Evolutionary conservation across 345 rosid genomes (phyloP), one percentile per base, ranked within the genome.

Genomic region (Triadica sebifera): DNA sequence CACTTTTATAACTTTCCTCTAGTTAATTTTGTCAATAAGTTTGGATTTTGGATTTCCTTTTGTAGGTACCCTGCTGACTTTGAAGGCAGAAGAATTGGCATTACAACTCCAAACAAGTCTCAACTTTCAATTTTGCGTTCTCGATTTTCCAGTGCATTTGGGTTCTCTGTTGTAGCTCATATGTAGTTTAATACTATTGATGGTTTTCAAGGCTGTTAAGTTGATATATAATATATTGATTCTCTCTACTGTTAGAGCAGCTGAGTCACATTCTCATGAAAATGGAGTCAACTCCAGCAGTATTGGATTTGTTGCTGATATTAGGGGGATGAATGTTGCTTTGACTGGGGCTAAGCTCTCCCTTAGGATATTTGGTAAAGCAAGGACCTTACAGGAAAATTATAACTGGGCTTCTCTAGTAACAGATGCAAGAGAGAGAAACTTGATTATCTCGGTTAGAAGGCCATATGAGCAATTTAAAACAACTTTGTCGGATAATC

Each of bases 151-250:
- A 75, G 68, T 75, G 88, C 88, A 61, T 91, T 95, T 82, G 99
- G 98, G 75, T 77, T 98, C 68, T 80, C 91, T 79, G 85, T 82
- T 65, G 74, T 79, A 22, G 88, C 92, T 70, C 86, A 91, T 74
- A 93, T 95, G 90, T 98, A 93, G 75, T 85, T 95, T 71, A 95
- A 90, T 79, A 95, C 99, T 15, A 94, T 93, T 52, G 99, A 93
- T 70, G 99, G 99, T 62, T 95, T 95, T 85, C 99, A 95, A 81
- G 98, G 97, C 59, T 83, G 96, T 60, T 98, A 95, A 83, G 96
- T 93, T 72, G 98, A 91, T 79, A 86, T n/a, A n/a, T n/a, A n/a
- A n/a, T n/a, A n/a, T 95, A 77, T 79, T 95, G 75, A 87, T 95
- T 68, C 85, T 95, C 67, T 95, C 98, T 78, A 95, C 98, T 20